Evolutionary conservation across 2,329 filamentous ascomycete species (phyloP).

Genomic region (Colletotrichum tropicicola): DNA sequence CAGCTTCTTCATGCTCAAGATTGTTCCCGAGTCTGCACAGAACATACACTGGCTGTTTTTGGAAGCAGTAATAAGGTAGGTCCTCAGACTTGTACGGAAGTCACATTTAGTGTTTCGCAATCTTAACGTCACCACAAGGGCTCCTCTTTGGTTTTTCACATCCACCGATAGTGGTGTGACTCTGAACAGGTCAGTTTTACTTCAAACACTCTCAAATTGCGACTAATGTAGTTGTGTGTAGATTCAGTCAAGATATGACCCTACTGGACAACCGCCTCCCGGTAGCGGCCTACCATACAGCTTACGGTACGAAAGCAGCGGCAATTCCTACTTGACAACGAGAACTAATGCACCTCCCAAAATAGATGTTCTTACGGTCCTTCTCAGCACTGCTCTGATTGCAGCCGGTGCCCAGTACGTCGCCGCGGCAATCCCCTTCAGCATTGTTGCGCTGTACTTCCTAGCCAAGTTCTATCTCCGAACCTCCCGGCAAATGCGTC

Average conservation of each 20-base stretch:
- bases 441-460: slow-evolving; percentile 35
- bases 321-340: slow-evolving; percentile 2
- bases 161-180: background rate
- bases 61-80: background rate
- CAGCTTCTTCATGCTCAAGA: background rate
- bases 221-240: background rate
- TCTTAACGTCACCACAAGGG: background rate
- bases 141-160: background rate
- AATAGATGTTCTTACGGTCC: background rate
- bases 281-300: background rate
- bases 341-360: background rate
- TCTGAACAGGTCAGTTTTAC: background rate
- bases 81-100: no score
- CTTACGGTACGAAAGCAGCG: background rate
- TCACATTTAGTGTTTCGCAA: no score
- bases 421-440: slow-evolving; percentile 38
- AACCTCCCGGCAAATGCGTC: slow-evolving; percentile 52
- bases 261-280: background rate
- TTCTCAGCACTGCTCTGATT: slow-evolving; percentile 20
- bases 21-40: background rate
- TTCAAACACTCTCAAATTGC: background rate
- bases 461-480: slow-evolving; percentile 49
- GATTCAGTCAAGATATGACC: background rate
- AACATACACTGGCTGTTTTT: background rate
- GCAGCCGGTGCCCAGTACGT: slow-evolving; percentile 38